A percentile compares a stretch with the other conserved stretches of the same genome.
These are phyloP conservation scores for Bruguiera parviflora DNA, from an alignment of 345 rosid species.

Conservation along the genomic window DNA sequence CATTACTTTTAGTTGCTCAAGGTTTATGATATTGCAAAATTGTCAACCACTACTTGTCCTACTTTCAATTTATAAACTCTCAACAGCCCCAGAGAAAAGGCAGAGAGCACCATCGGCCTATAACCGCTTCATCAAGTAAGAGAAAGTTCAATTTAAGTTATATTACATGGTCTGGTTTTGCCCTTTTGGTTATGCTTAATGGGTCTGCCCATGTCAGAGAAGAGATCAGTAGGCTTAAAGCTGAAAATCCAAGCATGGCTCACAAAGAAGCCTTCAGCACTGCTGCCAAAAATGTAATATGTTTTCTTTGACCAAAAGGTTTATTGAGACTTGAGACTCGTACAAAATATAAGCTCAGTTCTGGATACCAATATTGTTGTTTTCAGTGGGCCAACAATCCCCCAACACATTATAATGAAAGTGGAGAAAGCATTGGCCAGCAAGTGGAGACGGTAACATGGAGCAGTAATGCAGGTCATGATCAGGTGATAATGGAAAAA, in stretches of 20 bases:
- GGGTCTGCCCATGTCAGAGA: conserved; percentile 48
- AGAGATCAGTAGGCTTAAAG: conserved; percentile 93
- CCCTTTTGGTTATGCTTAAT: conserved; percentile 2
- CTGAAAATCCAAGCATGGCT: conserved; percentile 85
- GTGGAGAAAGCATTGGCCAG: conserved; percentile 36
- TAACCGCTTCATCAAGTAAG: conserved; percentile 92
- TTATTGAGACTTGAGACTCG: no score
- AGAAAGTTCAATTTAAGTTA: background rate
- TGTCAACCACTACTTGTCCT: no score
- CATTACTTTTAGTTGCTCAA: background rate
- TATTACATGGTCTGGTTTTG: background rate
- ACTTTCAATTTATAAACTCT: background rate
- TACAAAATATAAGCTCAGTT: background rate
- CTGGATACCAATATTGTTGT: conserved; percentile 16
- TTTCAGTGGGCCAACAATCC: conserved; percentile 96
- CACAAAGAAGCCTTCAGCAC: conserved; percentile 98
- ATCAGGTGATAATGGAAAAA: background rate
- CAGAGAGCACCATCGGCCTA: conserved; percentile 98
- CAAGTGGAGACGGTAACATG: conserved; percentile 27
- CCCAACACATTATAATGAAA: conserved; percentile 49
- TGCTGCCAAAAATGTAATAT: conserved; percentile 90
- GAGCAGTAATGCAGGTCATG: conserved; percentile 11
- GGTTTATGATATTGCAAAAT: background rate
- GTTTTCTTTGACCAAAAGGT: background rate
- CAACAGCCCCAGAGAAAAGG: conserved; percentile 89